phyloP scores from a whole-genome alignment of 2,329 filamentous ascomycete species.

The Monosporascus sp. region DNA sequence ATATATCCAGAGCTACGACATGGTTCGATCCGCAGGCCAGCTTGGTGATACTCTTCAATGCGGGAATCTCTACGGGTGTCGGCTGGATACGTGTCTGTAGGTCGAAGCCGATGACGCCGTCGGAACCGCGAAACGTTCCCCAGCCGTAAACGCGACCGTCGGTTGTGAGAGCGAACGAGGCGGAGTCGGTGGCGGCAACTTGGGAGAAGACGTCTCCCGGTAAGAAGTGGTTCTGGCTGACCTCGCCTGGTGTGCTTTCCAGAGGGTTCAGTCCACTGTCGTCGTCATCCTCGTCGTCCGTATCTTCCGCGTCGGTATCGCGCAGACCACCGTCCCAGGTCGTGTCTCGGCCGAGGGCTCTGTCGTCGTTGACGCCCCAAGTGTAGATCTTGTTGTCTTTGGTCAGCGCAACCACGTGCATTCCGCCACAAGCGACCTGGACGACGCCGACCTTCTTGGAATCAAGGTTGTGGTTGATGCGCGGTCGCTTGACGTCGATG shows the following conservation, averaged over 20 bases:
- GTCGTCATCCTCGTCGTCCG: constrained; percentile 48
- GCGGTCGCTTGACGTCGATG: constrained; percentile 65
- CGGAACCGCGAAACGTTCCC: constrained; percentile 57
- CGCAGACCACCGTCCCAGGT: constrained; percentile 59
- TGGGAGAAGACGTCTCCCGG: constrained; percentile 57
- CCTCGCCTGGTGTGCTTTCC: constrained; percentile 61
- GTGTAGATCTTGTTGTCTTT: constrained; percentile 68
- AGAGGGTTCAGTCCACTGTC: constrained; percentile 65
- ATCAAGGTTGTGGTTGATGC: constrained; percentile 56
- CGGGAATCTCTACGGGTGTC: constrained; percentile 50
- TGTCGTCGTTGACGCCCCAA: constrained; percentile 78
- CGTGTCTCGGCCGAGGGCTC: constrained; percentile 64
- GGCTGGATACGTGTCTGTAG: constrained; percentile 30
- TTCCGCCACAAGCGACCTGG: constrained; percentile 60
- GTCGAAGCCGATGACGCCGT: constrained; percentile 43
- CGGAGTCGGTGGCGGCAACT: constrained; percentile 57
- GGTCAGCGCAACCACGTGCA: constrained; percentile 65
- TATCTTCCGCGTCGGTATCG: constrained; percentile 46
- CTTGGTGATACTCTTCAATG: constrained; percentile 60
- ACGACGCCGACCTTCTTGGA: constrained; percentile 55
- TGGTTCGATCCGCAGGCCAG: constrained; percentile 67
- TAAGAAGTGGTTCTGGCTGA: constrained; percentile 55
- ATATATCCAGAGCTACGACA: constrained; percentile 60
- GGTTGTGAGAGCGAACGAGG: constrained; percentile 58
- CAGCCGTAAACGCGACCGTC: constrained; percentile 63